Evolutionary conservation across 2,329 filamentous ascomycete species (phyloP).

Genomic region (Aspergillus sojae): DNA sequence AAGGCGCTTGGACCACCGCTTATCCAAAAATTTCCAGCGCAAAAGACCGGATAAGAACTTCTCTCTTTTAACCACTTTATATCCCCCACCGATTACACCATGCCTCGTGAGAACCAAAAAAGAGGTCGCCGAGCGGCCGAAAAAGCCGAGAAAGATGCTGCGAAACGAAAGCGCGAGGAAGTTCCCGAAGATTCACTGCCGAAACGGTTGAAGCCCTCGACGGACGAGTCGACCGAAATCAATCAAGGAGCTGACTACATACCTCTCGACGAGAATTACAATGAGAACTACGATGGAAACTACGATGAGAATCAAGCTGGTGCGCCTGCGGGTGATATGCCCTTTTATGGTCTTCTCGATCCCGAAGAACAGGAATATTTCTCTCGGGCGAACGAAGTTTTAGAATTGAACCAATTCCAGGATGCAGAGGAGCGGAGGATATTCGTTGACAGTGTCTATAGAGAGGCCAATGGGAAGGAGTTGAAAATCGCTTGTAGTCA

Average conservation of each 20-base stretch:
- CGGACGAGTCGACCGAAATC: slow-evolving; percentile 25
- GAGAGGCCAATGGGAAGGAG: slow-evolving; percentile 87
- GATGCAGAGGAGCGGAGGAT: slow-evolving; percentile 70
- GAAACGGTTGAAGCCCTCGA: slow-evolving; percentile 44
- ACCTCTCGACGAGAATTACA: slow-evolving; percentile 28
- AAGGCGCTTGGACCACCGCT: slow-evolving; percentile 41
- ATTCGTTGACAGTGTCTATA: slow-evolving; percentile 80
- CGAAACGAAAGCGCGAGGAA: slow-evolving; percentile 42
- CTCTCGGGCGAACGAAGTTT: slow-evolving; percentile 81
- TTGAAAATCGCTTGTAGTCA: slow-evolving; percentile 95
- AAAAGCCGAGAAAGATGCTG: slow-evolving; percentile 41
- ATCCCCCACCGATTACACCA: slow-evolving; percentile 24
- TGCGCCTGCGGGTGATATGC: slow-evolving; percentile 55
- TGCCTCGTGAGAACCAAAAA: slow-evolving; percentile 53
- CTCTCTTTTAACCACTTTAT: slow-evolving; percentile 6
- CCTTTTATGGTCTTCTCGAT: slow-evolving; percentile 91
- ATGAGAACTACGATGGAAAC: slow-evolving; percentile 17
- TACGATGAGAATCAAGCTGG: slow-evolving; percentile 28
- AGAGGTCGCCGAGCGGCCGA: slow-evolving; percentile 49
- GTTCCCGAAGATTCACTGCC: slow-evolving; percentile 32
- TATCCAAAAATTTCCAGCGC: slow-evolving; percentile 37
- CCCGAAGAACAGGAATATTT: slow-evolving; percentile 97
- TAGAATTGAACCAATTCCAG: slow-evolving; percentile 86
- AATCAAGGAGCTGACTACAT: slow-evolving; percentile 40
- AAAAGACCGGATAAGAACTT: neutral